phyloP scores from a whole-genome alignment of 768 basidiomycete species.

The Cystoderma amianthinum region DNA sequence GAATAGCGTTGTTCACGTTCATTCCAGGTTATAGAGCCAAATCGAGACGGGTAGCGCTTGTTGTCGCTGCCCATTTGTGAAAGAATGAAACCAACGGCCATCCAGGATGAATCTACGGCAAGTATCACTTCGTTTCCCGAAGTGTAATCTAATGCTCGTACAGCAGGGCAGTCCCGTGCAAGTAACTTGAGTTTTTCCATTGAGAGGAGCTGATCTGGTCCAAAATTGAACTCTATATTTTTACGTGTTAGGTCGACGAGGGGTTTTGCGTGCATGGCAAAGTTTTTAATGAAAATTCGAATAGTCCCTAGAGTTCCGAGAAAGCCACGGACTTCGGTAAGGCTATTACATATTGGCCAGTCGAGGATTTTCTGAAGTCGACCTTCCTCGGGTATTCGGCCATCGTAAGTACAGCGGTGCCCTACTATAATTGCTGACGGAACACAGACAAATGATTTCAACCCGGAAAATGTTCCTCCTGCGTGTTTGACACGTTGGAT shows the following conservation, averaged over 20 bases:
- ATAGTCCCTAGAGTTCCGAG: constrained; percentile 19
- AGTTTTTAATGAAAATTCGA: constrained; percentile 20
- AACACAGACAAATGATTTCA: constrained; percentile 20
- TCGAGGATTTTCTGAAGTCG: constrained; percentile 10
- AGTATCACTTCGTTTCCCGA: too few species aligned
- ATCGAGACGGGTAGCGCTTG: too few species aligned
- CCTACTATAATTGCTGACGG: constrained; percentile 14
- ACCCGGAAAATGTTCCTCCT: too few species aligned
- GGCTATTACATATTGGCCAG: constrained; percentile 15
- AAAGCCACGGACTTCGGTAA: constrained; percentile 18
- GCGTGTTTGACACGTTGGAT: constrained; percentile 20
- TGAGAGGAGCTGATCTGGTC: constrained; percentile 10
- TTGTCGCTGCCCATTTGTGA: constrained; percentile 12
- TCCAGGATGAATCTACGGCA: too few species aligned
- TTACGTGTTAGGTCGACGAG: too few species aligned
- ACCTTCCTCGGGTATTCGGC: constrained; percentile 15
- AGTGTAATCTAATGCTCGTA: too few species aligned
- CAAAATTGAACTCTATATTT: constrained; percentile 21
- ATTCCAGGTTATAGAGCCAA: too few species aligned
- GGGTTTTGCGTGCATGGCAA: too few species aligned
- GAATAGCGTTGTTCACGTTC: too few species aligned
- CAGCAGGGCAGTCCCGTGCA: too few species aligned
- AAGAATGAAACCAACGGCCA: constrained; percentile 15
- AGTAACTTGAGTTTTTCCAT: constrained; percentile 10
- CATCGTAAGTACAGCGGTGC: too few species aligned